A percentile compares a stretch with the other conserved stretches of the same genome.
Evolutionary conservation across 2,329 filamentous ascomycete species (phyloP).

Genomic region (Fusarium subtropicale): DNA sequence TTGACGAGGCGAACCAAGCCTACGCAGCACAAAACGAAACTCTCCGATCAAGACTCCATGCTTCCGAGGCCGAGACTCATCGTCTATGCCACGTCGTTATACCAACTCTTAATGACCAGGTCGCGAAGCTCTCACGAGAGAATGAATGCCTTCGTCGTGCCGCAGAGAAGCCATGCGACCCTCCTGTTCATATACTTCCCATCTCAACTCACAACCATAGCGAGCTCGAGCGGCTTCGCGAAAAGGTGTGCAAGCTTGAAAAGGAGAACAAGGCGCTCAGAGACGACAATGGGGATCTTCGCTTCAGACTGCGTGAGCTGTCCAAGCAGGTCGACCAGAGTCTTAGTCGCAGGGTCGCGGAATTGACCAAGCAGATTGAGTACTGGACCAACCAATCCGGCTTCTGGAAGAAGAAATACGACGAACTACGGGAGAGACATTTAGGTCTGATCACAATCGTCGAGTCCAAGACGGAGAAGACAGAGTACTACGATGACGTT

Average conservation of each 20-base stretch:
- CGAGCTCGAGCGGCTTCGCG: slow-evolving; percentile 51
- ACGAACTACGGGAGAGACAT: slow-evolving; percentile 45
- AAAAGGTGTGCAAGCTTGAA: slow-evolving; percentile 52
- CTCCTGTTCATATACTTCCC: slow-evolving; percentile 31
- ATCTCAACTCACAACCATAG: slow-evolving; percentile 24
- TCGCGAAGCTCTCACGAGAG: slow-evolving; percentile 53
- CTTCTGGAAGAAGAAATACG: slow-evolving; percentile 50
- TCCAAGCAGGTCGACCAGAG: slow-evolving; percentile 50
- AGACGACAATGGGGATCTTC: slow-evolving; percentile 53
- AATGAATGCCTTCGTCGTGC: slow-evolving; percentile 56
- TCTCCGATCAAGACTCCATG: slow-evolving; percentile 53
- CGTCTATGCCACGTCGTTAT: slow-evolving; percentile 50
- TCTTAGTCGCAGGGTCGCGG: slow-evolving; percentile 49
- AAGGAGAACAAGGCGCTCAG: slow-evolving; percentile 53
- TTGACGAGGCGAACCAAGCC: slow-evolving; percentile 52
- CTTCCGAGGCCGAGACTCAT: slow-evolving; percentile 52
- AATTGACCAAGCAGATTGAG: slow-evolving; percentile 50
- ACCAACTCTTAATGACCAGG: slow-evolving; percentile 54
- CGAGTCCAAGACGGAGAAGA: slow-evolving; percentile 50
- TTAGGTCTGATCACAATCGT: slow-evolving; percentile 48
- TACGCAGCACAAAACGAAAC: slow-evolving; percentile 50
- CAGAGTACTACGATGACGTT: slow-evolving; percentile 52
- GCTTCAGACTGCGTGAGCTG: slow-evolving; percentile 51
- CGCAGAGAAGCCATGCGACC: slow-evolving; percentile 49
- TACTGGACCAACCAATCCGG: slow-evolving; percentile 52